Percentiles rank a stretch among this genome's conserved stretches.
Conservation (phyloP, 768 basidiomycete species). For the Coprinopsis sp. region DNA sequence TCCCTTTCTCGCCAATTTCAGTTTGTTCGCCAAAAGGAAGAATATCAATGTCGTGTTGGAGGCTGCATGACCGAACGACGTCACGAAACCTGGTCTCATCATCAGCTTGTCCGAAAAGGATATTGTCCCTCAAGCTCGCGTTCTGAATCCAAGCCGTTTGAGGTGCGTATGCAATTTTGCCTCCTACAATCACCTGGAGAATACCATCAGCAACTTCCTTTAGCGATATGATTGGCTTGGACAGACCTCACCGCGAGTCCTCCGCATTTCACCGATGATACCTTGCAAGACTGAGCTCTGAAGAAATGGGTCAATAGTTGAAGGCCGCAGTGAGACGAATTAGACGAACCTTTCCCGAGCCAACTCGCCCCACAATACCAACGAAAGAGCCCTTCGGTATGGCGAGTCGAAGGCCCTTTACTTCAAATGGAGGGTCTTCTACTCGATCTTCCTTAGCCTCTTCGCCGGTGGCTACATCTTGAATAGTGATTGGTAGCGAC, state of each 20-base stretch:
- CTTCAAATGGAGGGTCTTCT: conserved; percentile 44
- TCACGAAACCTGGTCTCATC: conserved; percentile 55
- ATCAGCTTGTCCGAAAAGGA: conserved; percentile 63
- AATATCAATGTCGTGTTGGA: conserved; percentile 66
- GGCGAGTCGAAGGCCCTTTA: conserved; percentile 41
- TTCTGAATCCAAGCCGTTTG: conserved; percentile 63
- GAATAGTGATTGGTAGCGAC: background rate
- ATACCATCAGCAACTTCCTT: background rate
- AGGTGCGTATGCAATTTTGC: conserved; percentile 20
- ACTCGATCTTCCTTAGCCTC: background rate
- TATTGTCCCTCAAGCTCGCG: conserved; percentile 66
- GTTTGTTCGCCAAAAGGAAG: conserved; percentile 63
- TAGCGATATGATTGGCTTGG: background rate
- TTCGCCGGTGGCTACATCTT: background rate
- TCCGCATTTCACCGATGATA: conserved; percentile 65
- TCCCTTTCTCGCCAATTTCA: conserved; percentile 67
- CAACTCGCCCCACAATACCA: conserved; percentile 69
- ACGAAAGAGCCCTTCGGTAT: conserved; percentile 57
- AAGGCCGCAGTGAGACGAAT: background rate
- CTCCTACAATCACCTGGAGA: conserved; percentile 1
- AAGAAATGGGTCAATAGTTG: background rate
- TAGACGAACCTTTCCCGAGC: conserved; percentile 57
- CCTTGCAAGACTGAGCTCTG: conserved; percentile 55
- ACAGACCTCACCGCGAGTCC: conserved; percentile 49
- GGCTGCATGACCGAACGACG: conserved; percentile 58